Percentiles rank a stretch among this genome's conserved stretches.
Evolutionary conservation across 352 stramenopile species (phyloP).

Genomic region (Thalassiosira livingstoniorum): DNA sequence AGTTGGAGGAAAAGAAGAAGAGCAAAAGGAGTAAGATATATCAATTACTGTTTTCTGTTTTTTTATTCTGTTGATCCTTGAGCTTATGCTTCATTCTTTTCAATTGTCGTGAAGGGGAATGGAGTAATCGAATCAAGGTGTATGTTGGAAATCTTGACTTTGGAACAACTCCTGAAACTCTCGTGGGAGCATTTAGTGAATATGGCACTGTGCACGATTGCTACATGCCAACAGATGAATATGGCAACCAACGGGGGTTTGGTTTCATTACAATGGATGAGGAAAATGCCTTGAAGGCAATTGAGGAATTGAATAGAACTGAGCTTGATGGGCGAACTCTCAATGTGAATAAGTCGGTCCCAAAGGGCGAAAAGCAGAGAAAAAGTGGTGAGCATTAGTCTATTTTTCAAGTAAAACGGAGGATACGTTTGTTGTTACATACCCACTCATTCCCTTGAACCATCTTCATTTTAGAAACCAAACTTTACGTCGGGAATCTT

Average conservation of each 20-base stretch:
- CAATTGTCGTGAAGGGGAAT: constrained; percentile 3
- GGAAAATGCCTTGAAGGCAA: constrained; percentile 65
- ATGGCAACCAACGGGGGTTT: constrained; percentile 77
- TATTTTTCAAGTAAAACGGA: constrained; percentile 26
- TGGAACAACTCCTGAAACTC: constrained; percentile 63
- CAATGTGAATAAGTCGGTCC: constrained; percentile 78
- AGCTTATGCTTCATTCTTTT: not conserved
- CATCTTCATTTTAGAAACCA: constrained; percentile 45
- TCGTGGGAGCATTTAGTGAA: constrained; percentile 67
- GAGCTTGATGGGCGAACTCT: constrained; percentile 77
- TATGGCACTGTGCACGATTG: constrained; percentile 79
- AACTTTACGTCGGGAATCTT: constrained; percentile 86
- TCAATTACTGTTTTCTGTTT: not conserved
- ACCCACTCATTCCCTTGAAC: too few species aligned
- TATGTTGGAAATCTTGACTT: constrained; percentile 86
- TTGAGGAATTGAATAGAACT: constrained; percentile 67
- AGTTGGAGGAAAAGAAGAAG: constrained; percentile 54
- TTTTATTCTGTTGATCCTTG: not conserved
- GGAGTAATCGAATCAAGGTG: constrained; percentile 66
- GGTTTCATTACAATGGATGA: constrained; percentile 80
- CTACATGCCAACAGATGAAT: constrained; percentile 78
- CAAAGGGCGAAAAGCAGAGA: constrained; percentile 63
- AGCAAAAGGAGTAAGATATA: constrained; percentile 38
- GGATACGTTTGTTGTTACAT: not conserved
- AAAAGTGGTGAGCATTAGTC: not conserved